Percentiles rank a stretch among this genome's conserved stretches.
These are phyloP conservation scores for Sclerotinia sclerotiorum DNA, from an alignment of 2,329 filamentous ascomycete species.

Conservation along the genomic window DNA sequence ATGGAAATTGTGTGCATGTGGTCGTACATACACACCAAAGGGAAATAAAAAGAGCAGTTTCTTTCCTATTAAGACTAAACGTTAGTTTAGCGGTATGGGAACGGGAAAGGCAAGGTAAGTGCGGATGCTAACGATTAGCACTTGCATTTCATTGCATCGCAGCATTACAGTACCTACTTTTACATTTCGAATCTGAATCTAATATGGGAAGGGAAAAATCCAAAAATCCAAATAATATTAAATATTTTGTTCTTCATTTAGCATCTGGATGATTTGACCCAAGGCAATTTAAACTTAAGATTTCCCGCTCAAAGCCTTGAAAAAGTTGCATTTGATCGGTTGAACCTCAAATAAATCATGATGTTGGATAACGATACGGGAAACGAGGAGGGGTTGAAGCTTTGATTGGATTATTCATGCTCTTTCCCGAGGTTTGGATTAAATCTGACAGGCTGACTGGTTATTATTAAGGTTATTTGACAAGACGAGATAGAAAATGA, in stretches of 20 bases:
- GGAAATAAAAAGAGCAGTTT: neutral
- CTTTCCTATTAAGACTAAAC: neutral
- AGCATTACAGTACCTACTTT: conserved; percentile 15
- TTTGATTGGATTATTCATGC: conserved; percentile 21
- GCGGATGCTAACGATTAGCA: conserved; percentile 35
- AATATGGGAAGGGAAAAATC: neutral
- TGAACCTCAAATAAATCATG: neutral
- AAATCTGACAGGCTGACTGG: conserved; percentile 13
- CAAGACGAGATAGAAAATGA: conserved; percentile 6
- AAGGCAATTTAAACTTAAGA: conserved; percentile 5
- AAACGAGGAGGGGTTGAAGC: conserved; percentile 14
- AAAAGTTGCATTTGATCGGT: conserved; percentile 12
- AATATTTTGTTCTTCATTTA: neutral
- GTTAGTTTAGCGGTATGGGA: conserved; percentile 6
- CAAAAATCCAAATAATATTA: neutral
- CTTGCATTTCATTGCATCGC: conserved; percentile 20
- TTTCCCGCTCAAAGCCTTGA: conserved; percentile 14
- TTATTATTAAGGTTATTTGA: conserved; percentile 5
- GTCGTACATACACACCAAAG: neutral
- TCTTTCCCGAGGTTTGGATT: conserved; percentile 3
- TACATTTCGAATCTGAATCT: conserved; percentile 6
- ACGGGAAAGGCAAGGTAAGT: conserved; percentile 37
- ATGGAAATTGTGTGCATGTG: conserved; percentile 15
- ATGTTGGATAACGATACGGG: conserved; percentile 11
- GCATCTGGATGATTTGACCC: neutral